phyloP scores from a whole-genome alignment of 2,329 filamentous ascomycete genomes.

The Salinomyces thailandicus region DNA sequence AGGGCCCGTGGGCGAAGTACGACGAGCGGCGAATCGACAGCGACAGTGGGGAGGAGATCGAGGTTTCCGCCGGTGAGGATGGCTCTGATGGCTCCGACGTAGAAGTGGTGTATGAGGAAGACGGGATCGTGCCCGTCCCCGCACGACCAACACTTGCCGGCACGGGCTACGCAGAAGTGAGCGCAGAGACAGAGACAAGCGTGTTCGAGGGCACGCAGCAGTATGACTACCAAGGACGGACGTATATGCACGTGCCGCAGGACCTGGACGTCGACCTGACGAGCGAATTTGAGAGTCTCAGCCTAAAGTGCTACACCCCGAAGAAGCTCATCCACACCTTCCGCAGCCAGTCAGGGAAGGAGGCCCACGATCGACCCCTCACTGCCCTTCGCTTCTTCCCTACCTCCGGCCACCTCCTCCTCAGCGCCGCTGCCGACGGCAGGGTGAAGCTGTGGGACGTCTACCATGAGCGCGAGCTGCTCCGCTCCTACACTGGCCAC shows the following conservation, averaged over 20 bases:
- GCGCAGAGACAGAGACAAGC: constrained; percentile 56
- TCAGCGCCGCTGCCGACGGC: constrained; percentile 81
- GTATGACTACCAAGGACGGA: constrained; percentile 88
- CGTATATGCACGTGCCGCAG: constrained; percentile 95
- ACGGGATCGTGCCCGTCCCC: constrained; percentile 52
- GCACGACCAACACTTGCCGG: constrained; percentile 39
- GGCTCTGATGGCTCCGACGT: constrained; percentile 62
- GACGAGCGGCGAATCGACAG: constrained; percentile 60
- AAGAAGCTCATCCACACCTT: constrained; percentile 90
- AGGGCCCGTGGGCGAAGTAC: constrained; percentile 91
- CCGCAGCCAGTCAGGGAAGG: constrained; percentile 46
- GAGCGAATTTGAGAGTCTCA: constrained; percentile 63
- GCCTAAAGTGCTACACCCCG: constrained; percentile 55
- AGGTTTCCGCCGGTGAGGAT: constrained; percentile 57
- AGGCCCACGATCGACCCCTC: constrained; percentile 59
- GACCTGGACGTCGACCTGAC: constrained; percentile 75
- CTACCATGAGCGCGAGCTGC: constrained; percentile 77
- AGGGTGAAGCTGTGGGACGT: constrained; percentile 93
- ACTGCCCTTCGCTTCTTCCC: constrained; percentile 88
- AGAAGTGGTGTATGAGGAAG: constrained; percentile 67
- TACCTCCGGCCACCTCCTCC: constrained; percentile 69
- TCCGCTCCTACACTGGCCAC: constrained; percentile 87
- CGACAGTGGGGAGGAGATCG: constrained; percentile 61
- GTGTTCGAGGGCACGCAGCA: constrained; percentile 75
- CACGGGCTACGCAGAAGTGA: constrained; percentile 40